Conservation (phyloP, 768 basidiomycete species). For the Kwoniella europaea region DNA sequence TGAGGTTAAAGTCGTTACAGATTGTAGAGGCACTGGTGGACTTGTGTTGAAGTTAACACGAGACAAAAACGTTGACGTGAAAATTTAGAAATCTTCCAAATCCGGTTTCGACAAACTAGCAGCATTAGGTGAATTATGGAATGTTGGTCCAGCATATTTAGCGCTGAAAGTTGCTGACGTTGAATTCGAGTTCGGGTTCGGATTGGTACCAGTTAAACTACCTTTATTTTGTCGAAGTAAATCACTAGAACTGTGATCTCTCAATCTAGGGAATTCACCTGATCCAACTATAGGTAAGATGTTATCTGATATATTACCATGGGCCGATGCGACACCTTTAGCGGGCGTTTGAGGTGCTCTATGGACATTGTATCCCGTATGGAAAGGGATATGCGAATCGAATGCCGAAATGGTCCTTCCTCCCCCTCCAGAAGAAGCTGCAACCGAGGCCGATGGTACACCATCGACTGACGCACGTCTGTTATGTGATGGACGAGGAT, state of each 20-base stretch:
- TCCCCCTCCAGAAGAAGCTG: background rate
- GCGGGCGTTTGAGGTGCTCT: conserved; percentile 50
- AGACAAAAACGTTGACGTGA: too few species aligned
- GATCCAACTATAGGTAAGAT: conserved; percentile 32
- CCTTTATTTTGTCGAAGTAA: background rate
- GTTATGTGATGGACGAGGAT: conserved; percentile 23
- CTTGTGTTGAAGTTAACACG: background rate
- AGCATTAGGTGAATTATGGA: conserved; percentile 50
- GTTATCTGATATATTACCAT: conserved; percentile 24
- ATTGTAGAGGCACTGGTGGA: background rate
- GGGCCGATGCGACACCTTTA: conserved; percentile 17
- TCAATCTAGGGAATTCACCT: conserved; percentile 46
- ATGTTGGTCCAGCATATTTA: conserved; percentile 50
- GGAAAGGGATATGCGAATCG: conserved; percentile 32
- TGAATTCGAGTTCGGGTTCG: too few species aligned
- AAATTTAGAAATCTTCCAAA: conserved; percentile 43
- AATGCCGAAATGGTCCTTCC: conserved; percentile 27
- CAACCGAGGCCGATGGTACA: background rate
- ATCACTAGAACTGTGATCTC: background rate
- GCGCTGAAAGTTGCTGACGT: background rate
- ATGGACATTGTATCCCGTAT: conserved; percentile 45
- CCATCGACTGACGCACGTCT: conserved; percentile 28
- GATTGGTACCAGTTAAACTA: background rate
- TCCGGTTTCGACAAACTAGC: conserved; percentile 45
- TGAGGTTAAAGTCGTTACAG: background rate